These are phyloP conservation scores for Gossypium australe DNA, from an alignment of 345 rosid species.

Conservation along the genomic window DNA sequence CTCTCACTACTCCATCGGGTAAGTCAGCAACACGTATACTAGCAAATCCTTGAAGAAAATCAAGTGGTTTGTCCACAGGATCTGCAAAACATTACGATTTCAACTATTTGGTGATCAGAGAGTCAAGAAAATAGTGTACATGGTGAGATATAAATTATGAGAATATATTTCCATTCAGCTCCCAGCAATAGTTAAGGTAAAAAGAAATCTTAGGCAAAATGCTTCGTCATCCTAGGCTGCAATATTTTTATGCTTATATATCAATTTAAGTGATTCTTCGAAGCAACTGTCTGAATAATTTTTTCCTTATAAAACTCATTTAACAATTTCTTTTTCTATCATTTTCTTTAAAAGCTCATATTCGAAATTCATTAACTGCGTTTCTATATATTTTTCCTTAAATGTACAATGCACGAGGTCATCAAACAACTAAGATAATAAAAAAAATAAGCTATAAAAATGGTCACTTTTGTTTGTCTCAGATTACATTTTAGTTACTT, in stretches of 20 bases:
- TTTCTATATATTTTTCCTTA: too few species aligned
- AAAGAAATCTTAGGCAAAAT: not conserved
- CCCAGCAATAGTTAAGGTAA: too few species aligned
- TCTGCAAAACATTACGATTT: slow-evolving; percentile 14
- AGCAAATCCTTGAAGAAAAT: slow-evolving; percentile 36
- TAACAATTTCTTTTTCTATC: not conserved
- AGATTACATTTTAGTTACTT: too few species aligned
- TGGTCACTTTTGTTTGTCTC: too few species aligned
- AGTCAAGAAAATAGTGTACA: not conserved
- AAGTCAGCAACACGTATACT: slow-evolving; percentile 24
- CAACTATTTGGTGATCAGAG: not conserved
- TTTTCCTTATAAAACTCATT: not conserved
- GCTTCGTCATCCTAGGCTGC: not conserved
- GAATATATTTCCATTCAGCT: not conserved
- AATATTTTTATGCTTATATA: not conserved
- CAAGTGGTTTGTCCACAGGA: slow-evolving; percentile 20
- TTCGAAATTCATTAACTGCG: too few species aligned
- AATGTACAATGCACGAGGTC: too few species aligned
- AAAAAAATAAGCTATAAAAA: too few species aligned
- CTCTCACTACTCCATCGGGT: slow-evolving; percentile 23
- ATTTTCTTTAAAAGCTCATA: too few species aligned
- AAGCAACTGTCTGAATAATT: not conserved
- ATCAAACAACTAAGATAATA: too few species aligned
- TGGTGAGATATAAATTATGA: not conserved
- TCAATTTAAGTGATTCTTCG: not conserved